These are phyloP conservation scores for Phanerochaete sordida DNA, from an alignment of 768 basidiomycete species.

Conservation along the genomic window DNA sequence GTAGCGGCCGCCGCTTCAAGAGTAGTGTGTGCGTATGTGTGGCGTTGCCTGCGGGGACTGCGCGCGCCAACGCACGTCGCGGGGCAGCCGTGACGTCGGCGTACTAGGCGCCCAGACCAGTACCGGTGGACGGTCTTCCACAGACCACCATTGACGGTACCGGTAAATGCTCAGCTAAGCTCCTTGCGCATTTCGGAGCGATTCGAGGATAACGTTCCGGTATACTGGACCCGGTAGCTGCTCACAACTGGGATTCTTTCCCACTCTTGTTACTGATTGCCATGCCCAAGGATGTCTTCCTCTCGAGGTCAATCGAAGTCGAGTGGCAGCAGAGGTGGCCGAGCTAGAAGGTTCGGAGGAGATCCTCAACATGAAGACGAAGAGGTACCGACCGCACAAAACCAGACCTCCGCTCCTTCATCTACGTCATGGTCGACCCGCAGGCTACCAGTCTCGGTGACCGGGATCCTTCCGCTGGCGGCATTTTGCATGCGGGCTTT, in stretches of 20 bases:
- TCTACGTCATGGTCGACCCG: slow-evolving; percentile 51
- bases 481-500: slow-evolving; percentile 51
- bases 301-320: background rate
- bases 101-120: too few relatives aligned
- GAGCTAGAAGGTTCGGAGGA: background rate
- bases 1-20: background rate
- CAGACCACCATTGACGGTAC: too few relatives aligned
- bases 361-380: slow-evolving; percentile 25
- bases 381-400: slow-evolving; percentile 34
- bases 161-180: too few relatives aligned
- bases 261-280: background rate
- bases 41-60: too few relatives aligned
- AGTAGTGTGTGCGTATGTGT: too few relatives aligned
- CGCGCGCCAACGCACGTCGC: too few relatives aligned
- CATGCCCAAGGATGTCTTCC: background rate
- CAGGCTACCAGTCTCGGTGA: slow-evolving; percentile 22
- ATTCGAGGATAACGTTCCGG: too few relatives aligned
- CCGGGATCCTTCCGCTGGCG: slow-evolving; percentile 40
- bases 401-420: slow-evolving; percentile 38
- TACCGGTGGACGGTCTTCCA: too few relatives aligned
- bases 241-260: too few relatives aligned
- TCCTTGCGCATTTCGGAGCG: too few relatives aligned
- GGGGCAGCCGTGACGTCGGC: too few relatives aligned
- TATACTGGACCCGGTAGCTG: too few relatives aligned
- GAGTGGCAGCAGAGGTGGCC: background rate